Base-by-base conservation (phyloP, 1,284 basidiomycete species). In the Jaminaea rosea region DNA sequence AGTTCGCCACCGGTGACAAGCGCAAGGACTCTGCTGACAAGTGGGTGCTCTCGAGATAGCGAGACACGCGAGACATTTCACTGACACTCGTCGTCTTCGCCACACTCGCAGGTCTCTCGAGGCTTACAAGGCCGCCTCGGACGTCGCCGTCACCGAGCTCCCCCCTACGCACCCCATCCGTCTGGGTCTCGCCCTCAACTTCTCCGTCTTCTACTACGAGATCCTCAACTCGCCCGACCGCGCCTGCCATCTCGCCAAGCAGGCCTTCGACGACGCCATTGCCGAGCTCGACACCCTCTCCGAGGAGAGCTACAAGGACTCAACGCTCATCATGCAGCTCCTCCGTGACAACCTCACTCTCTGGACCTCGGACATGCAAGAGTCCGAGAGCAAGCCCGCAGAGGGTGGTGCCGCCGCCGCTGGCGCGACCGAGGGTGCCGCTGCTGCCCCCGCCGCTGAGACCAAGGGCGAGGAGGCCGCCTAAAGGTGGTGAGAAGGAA, bases 181-280 rank as follows among this genome's bases (percentile, higher is more conserved):
- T 76, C 88, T 98, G 62, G 93, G 93, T 79, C 88, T 98, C 54
- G 94, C 93, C 46, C 83, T 98, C 75, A 98, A 98, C 85, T 98
- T 98, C 84, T 96, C 91, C 59, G 93, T 98, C 56, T 98, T 98
- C 83, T 98, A 98, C 85, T 98, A 97, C 81, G 94, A 98, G 80
- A 97, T 98, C 78, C 85, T 98, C 78, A 98, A 98, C 85, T 88
- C 86, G 76, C 93, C 93, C 71, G 93, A 97, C 79, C 89, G 91
- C 77, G 93, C 93, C 56, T 98, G 93, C 82, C 92, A 96, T 77
- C 88, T 97, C 69, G 93, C 93, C 77, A 98, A 98, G 83, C 92
- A 97, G 80, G 93, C 93, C 19, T 98, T 98, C 76, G 93, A 98
- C 72, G 94, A 98, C 78, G 94, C 94, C 50, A 98, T 98, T 76